These are phyloP conservation scores for Juncus inflexus DNA, from an alignment of 176 grass and related monocot species.

Conservation along the genomic window DNA sequence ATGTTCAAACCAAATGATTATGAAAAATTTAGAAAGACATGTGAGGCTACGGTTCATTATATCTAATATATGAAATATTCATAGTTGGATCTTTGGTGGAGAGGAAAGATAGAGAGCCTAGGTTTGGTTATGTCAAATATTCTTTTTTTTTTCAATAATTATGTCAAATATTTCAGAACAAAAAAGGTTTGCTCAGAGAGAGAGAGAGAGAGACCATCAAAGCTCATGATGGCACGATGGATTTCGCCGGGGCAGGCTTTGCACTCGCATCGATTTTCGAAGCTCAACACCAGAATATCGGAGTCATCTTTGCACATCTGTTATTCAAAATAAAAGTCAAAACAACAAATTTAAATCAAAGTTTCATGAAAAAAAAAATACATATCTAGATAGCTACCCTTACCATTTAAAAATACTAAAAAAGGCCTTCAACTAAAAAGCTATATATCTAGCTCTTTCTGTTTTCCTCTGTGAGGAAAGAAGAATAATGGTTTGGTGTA, in stretches of 20 bases:
- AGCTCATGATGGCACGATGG: constrained; percentile 9
- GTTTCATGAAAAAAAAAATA: constrained; percentile 4
- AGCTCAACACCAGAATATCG: constrained; percentile 18
- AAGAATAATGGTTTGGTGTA: not conserved
- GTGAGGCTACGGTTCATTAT: not conserved
- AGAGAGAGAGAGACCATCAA: constrained; percentile 12
- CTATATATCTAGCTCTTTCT: not conserved
- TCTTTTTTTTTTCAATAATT: not conserved
- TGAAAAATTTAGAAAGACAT: not conserved
- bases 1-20: not conserved
- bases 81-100: too few relatives aligned
- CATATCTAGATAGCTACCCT: not conserved
- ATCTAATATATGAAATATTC: too few relatives aligned
- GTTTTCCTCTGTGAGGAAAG: not conserved
- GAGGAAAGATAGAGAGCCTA: not conserved
- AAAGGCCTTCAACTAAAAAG: not conserved
- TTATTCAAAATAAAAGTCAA: not conserved
- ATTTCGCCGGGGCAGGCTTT: constrained; percentile 12
- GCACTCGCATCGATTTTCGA: constrained; percentile 19
- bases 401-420: constrained; percentile 2
- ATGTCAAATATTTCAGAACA: constrained; percentile 4
- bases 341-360: not conserved
- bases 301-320: constrained; percentile 22
- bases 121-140: not conserved
- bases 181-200: not conserved